A percentile compares a stretch with the other conserved stretches of the same genome.
These are phyloP conservation scores for Trametes gibbosa DNA, from an alignment of 768 basidiomycete genomes.

Conservation along the genomic window DNA sequence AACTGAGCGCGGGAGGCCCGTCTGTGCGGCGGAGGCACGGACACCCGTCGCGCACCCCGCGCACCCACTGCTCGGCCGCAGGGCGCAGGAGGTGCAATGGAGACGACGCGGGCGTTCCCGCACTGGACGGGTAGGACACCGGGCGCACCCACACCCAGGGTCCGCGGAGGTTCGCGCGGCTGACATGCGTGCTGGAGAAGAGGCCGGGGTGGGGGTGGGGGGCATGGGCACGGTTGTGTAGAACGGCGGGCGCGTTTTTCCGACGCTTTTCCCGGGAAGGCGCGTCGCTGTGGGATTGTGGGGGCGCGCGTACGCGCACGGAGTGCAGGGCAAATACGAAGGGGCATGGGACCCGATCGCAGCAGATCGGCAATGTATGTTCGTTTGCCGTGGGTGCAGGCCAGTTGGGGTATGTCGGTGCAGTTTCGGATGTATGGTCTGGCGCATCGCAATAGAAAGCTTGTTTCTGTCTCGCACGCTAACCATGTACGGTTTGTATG, in stretches of 20 bases:
- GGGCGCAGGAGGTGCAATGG: not conserved
- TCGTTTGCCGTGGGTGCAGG: constrained; percentile 16
- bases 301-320: constrained; percentile 1
- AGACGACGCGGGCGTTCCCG: not conserved
- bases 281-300: constrained; percentile 9
- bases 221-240: not conserved
- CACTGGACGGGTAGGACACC: not conserved
- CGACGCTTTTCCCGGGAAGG: constrained; percentile 14
- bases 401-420: constrained; percentile 19
- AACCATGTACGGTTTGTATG: constrained; percentile 13
- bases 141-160: not conserved
- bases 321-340: not conserved
- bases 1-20: constrained; percentile 2
- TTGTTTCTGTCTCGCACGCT: constrained; percentile 19
- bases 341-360: constrained; percentile 8
- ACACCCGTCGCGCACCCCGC: not conserved
- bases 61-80: not conserved
- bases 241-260: constrained; percentile 6
- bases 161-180: not conserved
- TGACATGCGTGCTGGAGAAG: not conserved
- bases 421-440: constrained; percentile 16
- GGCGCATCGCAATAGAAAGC: constrained; percentile 18
- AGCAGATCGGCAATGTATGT: constrained; percentile 11
- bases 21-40: constrained; percentile 4
- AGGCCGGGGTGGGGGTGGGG: not conserved